Conservation (phyloP, 352 stramenopile genomes). For the Globisporangium recalcitrans region DNA sequence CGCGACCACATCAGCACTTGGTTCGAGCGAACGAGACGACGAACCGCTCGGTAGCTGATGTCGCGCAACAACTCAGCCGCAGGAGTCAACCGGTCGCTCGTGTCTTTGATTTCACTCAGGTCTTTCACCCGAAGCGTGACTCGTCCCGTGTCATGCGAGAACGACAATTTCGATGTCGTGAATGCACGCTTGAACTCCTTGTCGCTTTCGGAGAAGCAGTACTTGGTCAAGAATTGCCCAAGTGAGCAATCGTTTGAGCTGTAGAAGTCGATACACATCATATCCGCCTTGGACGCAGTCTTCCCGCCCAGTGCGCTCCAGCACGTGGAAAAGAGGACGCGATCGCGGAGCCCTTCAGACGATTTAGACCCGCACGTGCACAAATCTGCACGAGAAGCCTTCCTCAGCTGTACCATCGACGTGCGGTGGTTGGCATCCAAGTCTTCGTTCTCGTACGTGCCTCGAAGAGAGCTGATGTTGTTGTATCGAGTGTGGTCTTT, state of each 20-base stretch:
- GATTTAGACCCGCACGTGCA: constrained; percentile 67
- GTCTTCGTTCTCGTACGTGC: constrained; percentile 28
- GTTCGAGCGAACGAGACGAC: constrained; percentile 56
- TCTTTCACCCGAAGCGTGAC: constrained; percentile 71
- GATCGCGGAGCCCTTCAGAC: constrained; percentile 50
- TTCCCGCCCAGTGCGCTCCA: constrained; percentile 77
- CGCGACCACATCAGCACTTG: constrained; percentile 69
- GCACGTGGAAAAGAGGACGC: constrained; percentile 80
- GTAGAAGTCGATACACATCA: constrained; percentile 89
- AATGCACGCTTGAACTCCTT: constrained; percentile 79
- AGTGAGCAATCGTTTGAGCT: constrained; percentile 79
- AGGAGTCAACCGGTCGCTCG: constrained; percentile 40
- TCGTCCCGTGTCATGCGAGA: constrained; percentile 77
- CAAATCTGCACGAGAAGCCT: constrained; percentile 18
- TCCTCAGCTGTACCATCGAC: background rate
- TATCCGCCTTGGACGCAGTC: constrained; percentile 75
- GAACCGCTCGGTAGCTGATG: constrained; percentile 52
- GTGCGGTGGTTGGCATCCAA: constrained; percentile 14
- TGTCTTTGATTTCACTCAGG: constrained; percentile 63
- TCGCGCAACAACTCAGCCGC: constrained; percentile 55
- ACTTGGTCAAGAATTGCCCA: constrained; percentile 75
- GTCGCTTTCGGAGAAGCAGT: constrained; percentile 68
- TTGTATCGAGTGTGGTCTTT: constrained; percentile 79
- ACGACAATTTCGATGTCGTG: constrained; percentile 69
- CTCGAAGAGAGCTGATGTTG: constrained; percentile 77